phyloP scores from a whole-genome alignment of 108 stramenopile species.

The Bacterosira constricta region DNA sequence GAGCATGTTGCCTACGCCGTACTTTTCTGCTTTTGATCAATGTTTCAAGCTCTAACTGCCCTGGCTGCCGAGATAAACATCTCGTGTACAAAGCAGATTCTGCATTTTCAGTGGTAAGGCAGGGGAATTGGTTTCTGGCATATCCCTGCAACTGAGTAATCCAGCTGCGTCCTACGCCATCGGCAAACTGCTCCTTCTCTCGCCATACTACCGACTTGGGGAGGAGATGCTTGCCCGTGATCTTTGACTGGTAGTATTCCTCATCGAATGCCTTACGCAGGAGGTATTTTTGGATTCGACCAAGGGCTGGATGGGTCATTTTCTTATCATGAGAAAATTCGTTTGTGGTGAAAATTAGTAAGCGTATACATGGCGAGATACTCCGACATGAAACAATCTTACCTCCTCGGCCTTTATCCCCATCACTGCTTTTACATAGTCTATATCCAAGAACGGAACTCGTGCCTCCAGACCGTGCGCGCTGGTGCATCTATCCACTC shows the following conservation, averaged over 20 bases:
- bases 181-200: slow-evolving; percentile 21
- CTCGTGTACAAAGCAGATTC: background rate
- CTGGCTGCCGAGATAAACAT: background rate
- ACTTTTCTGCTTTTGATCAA: background rate
- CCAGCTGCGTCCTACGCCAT: slow-evolving; percentile 1
- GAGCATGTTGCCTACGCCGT: background rate
- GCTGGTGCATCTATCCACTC: slow-evolving; percentile 11
- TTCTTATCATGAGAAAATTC: background rate
- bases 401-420: background rate
- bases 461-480: slow-evolving; percentile 1
- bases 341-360: background rate
- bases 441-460: slow-evolving; percentile 1
- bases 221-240: too few relatives aligned
- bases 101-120: background rate
- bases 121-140: background rate
- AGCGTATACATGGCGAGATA: too few relatives aligned
- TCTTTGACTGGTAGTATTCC: too few relatives aligned
- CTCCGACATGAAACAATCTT: too few relatives aligned
- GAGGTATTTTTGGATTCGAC: slow-evolving; percentile 1
- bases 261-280: background rate
- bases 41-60: background rate
- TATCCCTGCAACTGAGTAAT: background rate
- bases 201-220: background rate
- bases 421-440: background rate
- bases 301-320: slow-evolving; percentile 11